phyloP scores from a whole-genome alignment of 164 flowering plant genomes.

The Euptelea pleiosperma region DNA sequence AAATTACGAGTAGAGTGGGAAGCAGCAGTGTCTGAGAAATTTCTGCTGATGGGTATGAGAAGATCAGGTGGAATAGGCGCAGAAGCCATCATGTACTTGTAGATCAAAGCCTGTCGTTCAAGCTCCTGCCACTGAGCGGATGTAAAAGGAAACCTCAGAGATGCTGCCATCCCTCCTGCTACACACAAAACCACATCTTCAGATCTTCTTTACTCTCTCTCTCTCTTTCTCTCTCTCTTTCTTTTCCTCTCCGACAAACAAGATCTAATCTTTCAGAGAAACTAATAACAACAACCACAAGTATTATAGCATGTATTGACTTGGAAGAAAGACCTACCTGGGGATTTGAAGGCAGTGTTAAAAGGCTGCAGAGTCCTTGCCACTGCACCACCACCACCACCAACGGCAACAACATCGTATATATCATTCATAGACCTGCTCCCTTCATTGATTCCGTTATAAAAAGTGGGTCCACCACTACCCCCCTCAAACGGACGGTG shows the following conservation, averaged over 20 bases:
- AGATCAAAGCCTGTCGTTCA: constrained; percentile 64
- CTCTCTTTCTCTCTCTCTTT: not conserved
- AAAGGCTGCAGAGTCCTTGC: constrained; percentile 38
- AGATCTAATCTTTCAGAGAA: not conserved
- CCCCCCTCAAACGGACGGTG: constrained; percentile 6
- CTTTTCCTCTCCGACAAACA: not conserved
- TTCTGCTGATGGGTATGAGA: constrained; percentile 35
- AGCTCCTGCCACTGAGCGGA: constrained; percentile 64
- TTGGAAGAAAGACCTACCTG: constrained; percentile 21
- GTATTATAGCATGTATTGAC: not conserved
- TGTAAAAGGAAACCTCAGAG: constrained; percentile 52
- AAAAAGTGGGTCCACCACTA: constrained; percentile 30
- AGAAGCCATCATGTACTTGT: constrained; percentile 60
- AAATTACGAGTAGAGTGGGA: constrained; percentile 25
- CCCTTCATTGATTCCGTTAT: constrained; percentile 19
- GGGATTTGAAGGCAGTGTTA: constrained; percentile 33
- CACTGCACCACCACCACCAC: constrained; percentile 8
- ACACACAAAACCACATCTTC: constrained; percentile 7
- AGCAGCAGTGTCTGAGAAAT: constrained; percentile 15
- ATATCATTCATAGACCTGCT: constrained; percentile 15
- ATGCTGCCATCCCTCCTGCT: constrained; percentile 20
- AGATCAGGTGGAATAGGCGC: constrained; percentile 65
- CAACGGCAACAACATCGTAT: constrained; percentile 27
- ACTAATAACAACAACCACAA: not conserved
- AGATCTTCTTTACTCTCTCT: not conserved